These are phyloP conservation scores for Darksidea phi DNA, from an alignment of 495 filamentous ascomycete species.

Conservation along the genomic window DNA sequence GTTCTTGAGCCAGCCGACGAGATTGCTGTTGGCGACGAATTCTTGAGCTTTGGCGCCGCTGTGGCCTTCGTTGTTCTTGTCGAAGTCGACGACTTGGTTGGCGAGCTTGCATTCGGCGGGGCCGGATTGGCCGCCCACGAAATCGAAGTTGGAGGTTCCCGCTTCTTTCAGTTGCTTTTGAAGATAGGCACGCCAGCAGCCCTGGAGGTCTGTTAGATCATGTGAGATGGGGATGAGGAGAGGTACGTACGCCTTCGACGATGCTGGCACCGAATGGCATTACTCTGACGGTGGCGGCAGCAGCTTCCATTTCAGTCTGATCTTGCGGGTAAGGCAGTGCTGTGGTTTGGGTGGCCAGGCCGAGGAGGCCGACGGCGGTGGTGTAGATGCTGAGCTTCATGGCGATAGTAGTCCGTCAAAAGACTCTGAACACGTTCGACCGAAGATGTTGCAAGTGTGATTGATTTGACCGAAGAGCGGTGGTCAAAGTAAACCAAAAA, in stretches of 20 bases:
- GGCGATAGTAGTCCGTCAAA: too few relatives aligned
- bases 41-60: constrained; percentile 17
- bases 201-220: constrained; percentile 10
- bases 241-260: constrained; percentile 5
- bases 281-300: constrained; percentile 16
- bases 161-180: constrained; percentile 22
- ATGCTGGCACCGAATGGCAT: constrained; percentile 34
- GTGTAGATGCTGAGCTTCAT: neutral
- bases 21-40: constrained; percentile 11
- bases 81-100: constrained; percentile 9
- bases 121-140: constrained; percentile 24
- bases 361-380: constrained; percentile 3
- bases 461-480: too few relatives aligned
- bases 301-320: neutral
- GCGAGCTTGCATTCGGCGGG: constrained; percentile 12
- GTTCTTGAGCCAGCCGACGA: constrained; percentile 12
- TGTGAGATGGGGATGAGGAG: neutral
- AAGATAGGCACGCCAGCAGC: constrained; percentile 31
- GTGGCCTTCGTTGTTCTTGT: constrained; percentile 32
- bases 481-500: too few relatives aligned
- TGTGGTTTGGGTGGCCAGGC: neutral
- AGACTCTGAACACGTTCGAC: too few relatives aligned
- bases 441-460: too few relatives aligned
- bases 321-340: neutral
- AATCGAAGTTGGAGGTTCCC: constrained; percentile 26